Evolutionary conservation across 257 asterid species (phyloP), one percentile per base, ranked within the genome.

Genomic region (Eucommia ulmoides): DNA sequence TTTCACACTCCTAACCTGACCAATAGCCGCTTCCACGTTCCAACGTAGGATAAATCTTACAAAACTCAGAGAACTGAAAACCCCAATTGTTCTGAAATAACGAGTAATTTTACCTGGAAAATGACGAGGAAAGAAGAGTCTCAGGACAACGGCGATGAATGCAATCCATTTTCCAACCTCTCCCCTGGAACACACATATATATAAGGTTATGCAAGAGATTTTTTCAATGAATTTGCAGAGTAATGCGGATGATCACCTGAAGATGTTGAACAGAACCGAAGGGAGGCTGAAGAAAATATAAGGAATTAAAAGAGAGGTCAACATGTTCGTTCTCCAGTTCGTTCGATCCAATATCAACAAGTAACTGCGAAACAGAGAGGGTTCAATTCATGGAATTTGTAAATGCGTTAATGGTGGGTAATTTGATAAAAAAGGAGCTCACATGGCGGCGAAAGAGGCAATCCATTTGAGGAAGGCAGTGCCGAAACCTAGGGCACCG

Each of bases 111-210:
- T n/a, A 81, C 97, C 97, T 58, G 99, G 99, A 68, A 86, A 81
- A 72, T 83, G 95, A 14, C 93, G 75, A 1, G 95, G 96, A 68
- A 83, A 91, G 84, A 91, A 91, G 41, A 86, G 96, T 77, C 94
- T 81, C 15, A 86, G 63, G 1, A 86, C 89, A 2, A 91, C 96
- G 11, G 96, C 93, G 19, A 83, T 41, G 54, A 91, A 65, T 20
- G 95, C 93, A 45, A 83, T 69, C 99, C 96, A 91, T 44, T 65
- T 77, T 11, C 99, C 99, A 4, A 81, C 92, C 47, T 91, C 93
- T 23, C 95, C 96, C 79, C 99, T 88, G 33, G 57, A 48, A 22
- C 33, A 23, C 41, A 33, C n/a, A n/a, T n/a, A n/a, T n/a, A n/a
- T n/a, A n/a, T n/a, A n/a, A n/a, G n/a, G n/a, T n/a, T n/a, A 51